Conservation (phyloP, 768 basidiomycete species). For the Kwoniella europaea region DNA sequence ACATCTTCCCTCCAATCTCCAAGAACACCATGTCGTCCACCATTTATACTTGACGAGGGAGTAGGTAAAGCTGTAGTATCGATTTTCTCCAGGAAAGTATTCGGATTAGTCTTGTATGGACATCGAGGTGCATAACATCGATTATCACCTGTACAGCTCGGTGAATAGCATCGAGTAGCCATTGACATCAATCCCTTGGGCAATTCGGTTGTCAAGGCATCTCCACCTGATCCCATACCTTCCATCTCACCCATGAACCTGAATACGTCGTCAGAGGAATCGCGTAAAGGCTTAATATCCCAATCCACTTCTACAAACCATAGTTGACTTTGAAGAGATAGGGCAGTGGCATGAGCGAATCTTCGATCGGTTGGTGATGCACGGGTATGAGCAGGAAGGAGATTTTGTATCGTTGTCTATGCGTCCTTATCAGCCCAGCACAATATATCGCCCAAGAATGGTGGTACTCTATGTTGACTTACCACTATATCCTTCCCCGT, state of each 20-base stretch:
- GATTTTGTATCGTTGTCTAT: conserved; percentile 83
- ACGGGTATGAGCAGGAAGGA: conserved; percentile 80
- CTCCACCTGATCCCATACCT: conserved; percentile 45
- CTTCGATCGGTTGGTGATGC: conserved; percentile 78
- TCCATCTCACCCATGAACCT: conserved; percentile 80
- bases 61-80: conserved; percentile 3
- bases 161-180: conserved; percentile 87
- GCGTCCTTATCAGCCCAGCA: not conserved
- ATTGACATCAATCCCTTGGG: conserved; percentile 80
- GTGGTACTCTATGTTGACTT: conserved; percentile 55
- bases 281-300: conserved; percentile 78
- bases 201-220: conserved; percentile 44
- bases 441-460: not conserved
- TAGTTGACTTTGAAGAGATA: conserved; percentile 85
- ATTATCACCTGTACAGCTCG: conserved; percentile 77
- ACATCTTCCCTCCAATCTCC: conserved; percentile 75
- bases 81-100: conserved; percentile 28
- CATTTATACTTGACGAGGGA: not conserved
- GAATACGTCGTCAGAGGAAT: conserved; percentile 90
- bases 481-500: conserved; percentile 95
- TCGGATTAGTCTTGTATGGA: conserved; percentile 49
- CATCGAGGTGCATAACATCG: conserved; percentile 84
- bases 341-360: conserved; percentile 82
- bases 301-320: conserved; percentile 98
- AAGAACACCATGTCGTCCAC: not conserved